Evolutionary conservation across 192 early-diverging fungal genomes (phyloP), one percentile per base, ranked within the genome.

Genomic region (Rhizophlyctis rosea): DNA sequence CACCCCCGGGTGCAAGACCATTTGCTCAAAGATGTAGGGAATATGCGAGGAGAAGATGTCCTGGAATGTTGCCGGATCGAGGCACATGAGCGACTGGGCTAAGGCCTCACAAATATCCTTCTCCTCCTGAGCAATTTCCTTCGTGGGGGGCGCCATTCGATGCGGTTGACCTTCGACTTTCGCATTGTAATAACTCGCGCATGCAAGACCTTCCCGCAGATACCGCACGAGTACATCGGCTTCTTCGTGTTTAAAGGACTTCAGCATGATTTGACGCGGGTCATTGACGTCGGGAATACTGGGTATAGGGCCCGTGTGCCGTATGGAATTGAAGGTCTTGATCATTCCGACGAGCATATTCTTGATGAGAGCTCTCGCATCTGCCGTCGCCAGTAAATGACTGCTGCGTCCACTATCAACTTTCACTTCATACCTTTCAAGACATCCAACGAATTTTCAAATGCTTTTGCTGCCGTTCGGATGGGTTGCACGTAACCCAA

Each of bases 21-120:
- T 92, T 24, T 88, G 81, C 3, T 93, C 86, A 65, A 96, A 93
- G 4, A 95, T 81, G 57, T 80, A 90, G 9, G 82, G 86, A 54
- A 98, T 87, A 68, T 98, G 90, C 11, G 90, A 88, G 4, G 89
- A 77, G 62, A 96, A 93, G n/a, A 96, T 87, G 70, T 98, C 95
- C 68, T 98, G 95, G 71, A 95, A 98, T 1, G 93, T 83, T 3
- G 90, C 84, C 3, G 92, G 89, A 58, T 98, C 93, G 14, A 96
- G 67, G 32, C 77, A 71, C 9, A 87, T 85, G 68, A 96, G 96
- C 4, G 90, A 83, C 21, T 87, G 84, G 1, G 91, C 86, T 84
- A 99, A 96, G 35, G 83, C 82, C 53, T 98, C 95, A 31, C 93
- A 76, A 30, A 90, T 85, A 60, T 99, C 94, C 65, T 97, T 97